Conservation (phyloP, 2,329 filamentous ascomycete species). For the Trichoderma polysporum region DNA sequence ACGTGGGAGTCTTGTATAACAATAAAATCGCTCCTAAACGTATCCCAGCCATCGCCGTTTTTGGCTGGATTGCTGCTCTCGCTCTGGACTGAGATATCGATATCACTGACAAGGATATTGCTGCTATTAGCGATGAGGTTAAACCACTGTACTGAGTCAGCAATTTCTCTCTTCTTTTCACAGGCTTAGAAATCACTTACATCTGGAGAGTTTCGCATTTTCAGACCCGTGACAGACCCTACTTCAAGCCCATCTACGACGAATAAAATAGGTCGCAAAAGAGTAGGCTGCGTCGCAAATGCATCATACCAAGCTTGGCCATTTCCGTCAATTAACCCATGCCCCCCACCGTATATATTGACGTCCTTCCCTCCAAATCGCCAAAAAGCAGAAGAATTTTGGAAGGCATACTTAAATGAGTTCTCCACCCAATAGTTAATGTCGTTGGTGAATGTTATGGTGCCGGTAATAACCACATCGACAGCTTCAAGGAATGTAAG, state of each 20-base stretch:
- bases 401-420: slow-evolving; percentile 7
- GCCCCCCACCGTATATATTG: not conserved
- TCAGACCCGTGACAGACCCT: not conserved
- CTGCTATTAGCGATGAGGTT: slow-evolving; percentile 8
- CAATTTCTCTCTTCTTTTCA: too few relatives aligned
- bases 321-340: not conserved
- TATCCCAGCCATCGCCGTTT: slow-evolving; percentile 8
- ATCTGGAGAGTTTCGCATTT: slow-evolving; percentile 1
- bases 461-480: not conserved
- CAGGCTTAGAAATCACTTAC: not conserved
- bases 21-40: not conserved
- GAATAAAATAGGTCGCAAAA: not conserved
- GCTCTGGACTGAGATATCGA: slow-evolving; percentile 3
- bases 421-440: slow-evolving; percentile 2
- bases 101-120: not conserved
- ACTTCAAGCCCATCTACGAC: not conserved
- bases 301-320: slow-evolving; percentile 9
- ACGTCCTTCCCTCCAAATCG: slow-evolving; percentile 5
- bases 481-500: slow-evolving; percentile 2
- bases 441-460: not conserved
- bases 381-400: slow-evolving; percentile 5
- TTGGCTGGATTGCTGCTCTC: slow-evolving; percentile 2
- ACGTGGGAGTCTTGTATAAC: not conserved
- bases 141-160: not conserved
- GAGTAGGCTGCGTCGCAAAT: not conserved